A percentile compares a stretch with the other conserved stretches of the same genome.
These are phyloP conservation scores for Paraphoma chrysanthemicola DNA, from an alignment of 2,329 filamentous ascomycete genomes.

Conservation along the genomic window DNA sequence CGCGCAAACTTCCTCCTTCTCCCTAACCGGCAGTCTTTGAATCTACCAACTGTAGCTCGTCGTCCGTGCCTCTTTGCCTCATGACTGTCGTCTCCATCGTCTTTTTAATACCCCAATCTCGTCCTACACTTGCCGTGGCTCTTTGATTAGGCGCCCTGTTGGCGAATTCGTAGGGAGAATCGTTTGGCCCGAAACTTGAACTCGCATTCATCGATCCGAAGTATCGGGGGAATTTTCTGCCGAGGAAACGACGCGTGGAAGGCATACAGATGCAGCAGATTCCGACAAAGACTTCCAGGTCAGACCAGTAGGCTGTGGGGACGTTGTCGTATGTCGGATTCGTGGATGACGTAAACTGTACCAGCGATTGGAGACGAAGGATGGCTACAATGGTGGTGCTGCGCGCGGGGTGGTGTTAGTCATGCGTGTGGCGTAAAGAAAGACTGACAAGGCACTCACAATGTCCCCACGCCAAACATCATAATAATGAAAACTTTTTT, in stretches of 20 bases:
- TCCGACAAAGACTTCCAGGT: slow-evolving; percentile 20
- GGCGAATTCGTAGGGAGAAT: slow-evolving; percentile 1
- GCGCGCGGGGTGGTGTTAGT: background rate
- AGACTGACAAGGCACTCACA: slow-evolving; percentile 35
- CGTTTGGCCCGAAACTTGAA: slow-evolving; percentile 4
- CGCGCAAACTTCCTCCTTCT: background rate
- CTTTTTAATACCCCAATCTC: background rate
- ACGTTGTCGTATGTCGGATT: slow-evolving; percentile 47
- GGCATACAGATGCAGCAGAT: slow-evolving; percentile 28
- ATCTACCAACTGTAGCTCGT: background rate
- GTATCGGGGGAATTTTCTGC: slow-evolving; percentile 41
- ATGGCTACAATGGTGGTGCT: slow-evolving; percentile 48
- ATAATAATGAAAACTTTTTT: slow-evolving; percentile 38
- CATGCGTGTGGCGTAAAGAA: slow-evolving; percentile 6
- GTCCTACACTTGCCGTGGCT: background rate
- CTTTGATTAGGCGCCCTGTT: background rate
- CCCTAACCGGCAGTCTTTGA: background rate
- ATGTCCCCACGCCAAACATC: slow-evolving; percentile 41
- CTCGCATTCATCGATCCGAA: slow-evolving; percentile 13
- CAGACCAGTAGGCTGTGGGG: slow-evolving; percentile 18
- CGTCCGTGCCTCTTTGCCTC: background rate
- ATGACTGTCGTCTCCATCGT: background rate
- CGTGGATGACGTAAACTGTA: slow-evolving; percentile 48
- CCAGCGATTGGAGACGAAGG: slow-evolving; percentile 50
- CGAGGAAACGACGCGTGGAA: slow-evolving; percentile 19